Percentiles rank a stretch among this genome's conserved stretches.
Conservation (phyloP, 305 asterid species). For the Solanum chacoense region DNA sequence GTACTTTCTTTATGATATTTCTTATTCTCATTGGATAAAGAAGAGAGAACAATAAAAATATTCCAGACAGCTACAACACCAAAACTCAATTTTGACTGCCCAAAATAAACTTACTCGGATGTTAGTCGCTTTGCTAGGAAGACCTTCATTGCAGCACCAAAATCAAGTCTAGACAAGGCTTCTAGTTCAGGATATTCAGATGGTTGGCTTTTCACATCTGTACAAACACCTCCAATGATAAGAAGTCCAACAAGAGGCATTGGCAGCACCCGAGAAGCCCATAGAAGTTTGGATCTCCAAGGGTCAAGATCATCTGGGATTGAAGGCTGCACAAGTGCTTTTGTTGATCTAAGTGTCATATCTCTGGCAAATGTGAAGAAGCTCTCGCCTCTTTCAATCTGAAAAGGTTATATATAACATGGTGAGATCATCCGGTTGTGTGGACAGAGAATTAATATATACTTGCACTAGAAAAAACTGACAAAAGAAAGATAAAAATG, state of each 20-base stretch:
- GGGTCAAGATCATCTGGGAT: constrained; percentile 77
- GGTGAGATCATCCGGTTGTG: not conserved
- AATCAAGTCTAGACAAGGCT: constrained; percentile 88
- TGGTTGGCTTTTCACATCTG: constrained; percentile 50
- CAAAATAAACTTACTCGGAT: constrained; percentile 69
- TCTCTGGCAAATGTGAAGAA: constrained; percentile 91
- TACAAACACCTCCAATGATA: constrained; percentile 77
- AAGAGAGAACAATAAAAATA: not conserved
- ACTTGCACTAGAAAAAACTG: not conserved
- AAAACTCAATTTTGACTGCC: not conserved
- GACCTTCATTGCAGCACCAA: constrained; percentile 92
- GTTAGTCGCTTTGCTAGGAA: constrained; percentile 88
- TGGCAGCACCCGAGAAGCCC: constrained; percentile 89
- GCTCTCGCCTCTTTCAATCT: constrained; percentile 95
- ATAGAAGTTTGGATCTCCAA: constrained; percentile 83
- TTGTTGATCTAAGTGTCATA: constrained; percentile 80
- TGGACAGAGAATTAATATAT: not conserved
- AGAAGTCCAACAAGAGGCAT: constrained; percentile 97
- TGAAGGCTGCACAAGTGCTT: constrained; percentile 58
- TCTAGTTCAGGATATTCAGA: constrained; percentile 68
- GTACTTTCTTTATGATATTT: not conserved
- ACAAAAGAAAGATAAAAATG: not conserved
- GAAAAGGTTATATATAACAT: constrained; percentile 16
- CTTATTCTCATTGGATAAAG: not conserved
- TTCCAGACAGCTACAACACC: not conserved